Conservation (phyloP, 805 yeast genomes). For the Debaryomyces prosopidis region DNA sequence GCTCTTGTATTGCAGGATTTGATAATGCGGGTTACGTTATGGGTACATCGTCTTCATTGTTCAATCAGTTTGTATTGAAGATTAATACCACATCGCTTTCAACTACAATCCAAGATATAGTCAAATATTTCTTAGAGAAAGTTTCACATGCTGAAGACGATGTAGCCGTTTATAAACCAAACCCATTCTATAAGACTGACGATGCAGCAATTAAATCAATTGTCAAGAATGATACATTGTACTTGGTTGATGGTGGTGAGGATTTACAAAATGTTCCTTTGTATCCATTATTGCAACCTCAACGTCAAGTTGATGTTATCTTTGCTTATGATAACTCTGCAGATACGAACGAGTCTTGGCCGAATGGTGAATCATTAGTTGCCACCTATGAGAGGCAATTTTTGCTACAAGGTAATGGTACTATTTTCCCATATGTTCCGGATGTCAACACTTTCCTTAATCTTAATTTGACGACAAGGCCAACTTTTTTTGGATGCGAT, state of each 20-base stretch:
- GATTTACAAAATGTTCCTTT: slow-evolving; percentile 40
- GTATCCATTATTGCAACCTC: slow-evolving; percentile 36
- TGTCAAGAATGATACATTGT: slow-evolving; percentile 23
- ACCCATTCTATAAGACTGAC: slow-evolving; percentile 53
- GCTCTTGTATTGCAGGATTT: slow-evolving; percentile 61
- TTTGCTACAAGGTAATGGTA: slow-evolving; percentile 48
- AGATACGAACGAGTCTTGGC: slow-evolving; percentile 34
- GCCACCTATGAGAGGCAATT: slow-evolving; percentile 38
- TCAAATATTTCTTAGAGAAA: slow-evolving; percentile 21
- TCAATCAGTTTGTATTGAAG: slow-evolving; percentile 64
- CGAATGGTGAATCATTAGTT: slow-evolving; percentile 36
- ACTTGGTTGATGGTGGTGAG: slow-evolving; percentile 43
- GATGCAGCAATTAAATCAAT: slow-evolving; percentile 26
- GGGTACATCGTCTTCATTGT: slow-evolving; percentile 82
- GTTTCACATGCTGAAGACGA: slow-evolving; percentile 57
- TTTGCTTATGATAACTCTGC: slow-evolving; percentile 41
- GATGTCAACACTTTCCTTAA: slow-evolving; percentile 60
- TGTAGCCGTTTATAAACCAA: slow-evolving; percentile 70
- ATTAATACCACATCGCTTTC: slow-evolving; percentile 44
- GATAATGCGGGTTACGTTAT: slow-evolving; percentile 81
- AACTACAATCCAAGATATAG: slow-evolving; percentile 17
- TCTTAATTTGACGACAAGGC: slow-evolving; percentile 61
- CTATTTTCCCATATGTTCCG: slow-evolving; percentile 81
- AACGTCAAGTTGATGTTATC: slow-evolving; percentile 35
- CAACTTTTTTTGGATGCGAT: slow-evolving; percentile 84